These are phyloP conservation scores for Talaromyces wortmannii DNA, from an alignment of 495 filamentous ascomycete species.

Conservation along the genomic window DNA sequence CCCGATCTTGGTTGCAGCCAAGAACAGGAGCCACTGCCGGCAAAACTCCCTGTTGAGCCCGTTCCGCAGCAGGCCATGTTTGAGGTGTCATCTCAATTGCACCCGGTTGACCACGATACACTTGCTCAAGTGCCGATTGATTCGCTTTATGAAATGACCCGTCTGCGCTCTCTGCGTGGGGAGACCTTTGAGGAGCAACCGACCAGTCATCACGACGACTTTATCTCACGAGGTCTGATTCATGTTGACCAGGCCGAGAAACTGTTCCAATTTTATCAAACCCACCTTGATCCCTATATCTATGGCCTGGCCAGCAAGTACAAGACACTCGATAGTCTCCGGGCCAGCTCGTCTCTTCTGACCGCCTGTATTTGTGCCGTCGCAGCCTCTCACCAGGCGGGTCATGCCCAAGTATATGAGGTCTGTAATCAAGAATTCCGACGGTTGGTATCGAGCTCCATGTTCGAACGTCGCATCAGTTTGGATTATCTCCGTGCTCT, in stretches of 20 bases:
- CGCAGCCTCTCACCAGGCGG: slow-evolving; percentile 31
- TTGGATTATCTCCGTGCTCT: slow-evolving; percentile 35
- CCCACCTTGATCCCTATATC: slow-evolving; percentile 34
- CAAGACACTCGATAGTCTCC: slow-evolving; percentile 19
- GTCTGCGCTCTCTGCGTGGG: slow-evolving; percentile 11
- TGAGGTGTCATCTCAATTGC: slow-evolving; percentile 12
- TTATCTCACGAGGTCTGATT: slow-evolving; percentile 30
- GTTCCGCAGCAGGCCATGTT: slow-evolving; percentile 5
- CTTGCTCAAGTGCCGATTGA: slow-evolving; percentile 33
- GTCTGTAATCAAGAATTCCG: slow-evolving; percentile 35
- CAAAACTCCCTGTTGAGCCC: neutral
- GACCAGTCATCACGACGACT: slow-evolving; percentile 20
- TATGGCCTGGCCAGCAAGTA: slow-evolving; percentile 33
- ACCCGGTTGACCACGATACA: slow-evolving; percentile 11
- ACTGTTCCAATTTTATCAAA: slow-evolving; percentile 28
- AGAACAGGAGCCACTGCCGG: neutral
- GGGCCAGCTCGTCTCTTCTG: slow-evolving; percentile 23
- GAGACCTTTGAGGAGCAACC: slow-evolving; percentile 12
- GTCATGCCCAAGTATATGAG: slow-evolving; percentile 25
- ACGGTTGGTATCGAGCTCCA: slow-evolving; percentile 24
- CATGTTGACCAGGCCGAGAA: slow-evolving; percentile 22
- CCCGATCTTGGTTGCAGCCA: neutral
- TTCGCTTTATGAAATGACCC: slow-evolving; percentile 17
- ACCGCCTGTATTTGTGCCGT: slow-evolving; percentile 36
- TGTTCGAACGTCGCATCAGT: slow-evolving; percentile 31